Base-by-base conservation (phyloP, 768 basidiomycete genomes). In the Russula virescens region DNA sequence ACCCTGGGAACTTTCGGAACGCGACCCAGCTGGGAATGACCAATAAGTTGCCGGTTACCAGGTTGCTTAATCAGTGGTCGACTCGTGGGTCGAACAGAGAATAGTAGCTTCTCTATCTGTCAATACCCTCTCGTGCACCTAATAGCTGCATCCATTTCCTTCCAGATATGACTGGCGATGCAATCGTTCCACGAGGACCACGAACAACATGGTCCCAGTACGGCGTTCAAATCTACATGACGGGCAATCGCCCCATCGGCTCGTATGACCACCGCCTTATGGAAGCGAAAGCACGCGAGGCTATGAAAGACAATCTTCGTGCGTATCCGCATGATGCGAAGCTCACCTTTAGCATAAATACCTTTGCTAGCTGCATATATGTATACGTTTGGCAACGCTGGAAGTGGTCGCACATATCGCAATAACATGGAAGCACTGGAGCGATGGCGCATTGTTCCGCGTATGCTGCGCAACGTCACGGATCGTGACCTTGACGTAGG, bases 331-430 rank as follows among this genome's bases (percentile, higher is more conserved):
- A 8, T n/a, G n/a, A 31, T 31, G 31, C 31, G 6, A 14, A 26
- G 18, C 43, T 6, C 34, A 43, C 35, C 21, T n/a, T n/a, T n/a
- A n/a, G n/a, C n/a, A n/a, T n/a, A n/a, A n/a, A n/a, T n/a, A n/a
- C n/a, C n/a, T n/a, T 18, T 7, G 18, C 21, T 13, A 89, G 84
- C 60, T 73, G 79, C 88, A 9, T 94, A 86, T 75, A 77, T 83
- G 75, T 94, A 92, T 69, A 85, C 86, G 2, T 82, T 81, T 60
- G 89, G 89, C 46, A 89, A 83, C 64, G 91, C 92, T 11, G 93
- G 92, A 1, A 81, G 82, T 3, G 77, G 79, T 58, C 76, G 80
- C 31, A 94, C 93, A 1, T 82, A 31, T 88, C 70, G 75, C 11
- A 83, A 82, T 53, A 94, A 95, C 69, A 78, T 77, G 38, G 78